Conservation (phyloP, 148 eudicot species). For the Camellia sinensis region DNA sequence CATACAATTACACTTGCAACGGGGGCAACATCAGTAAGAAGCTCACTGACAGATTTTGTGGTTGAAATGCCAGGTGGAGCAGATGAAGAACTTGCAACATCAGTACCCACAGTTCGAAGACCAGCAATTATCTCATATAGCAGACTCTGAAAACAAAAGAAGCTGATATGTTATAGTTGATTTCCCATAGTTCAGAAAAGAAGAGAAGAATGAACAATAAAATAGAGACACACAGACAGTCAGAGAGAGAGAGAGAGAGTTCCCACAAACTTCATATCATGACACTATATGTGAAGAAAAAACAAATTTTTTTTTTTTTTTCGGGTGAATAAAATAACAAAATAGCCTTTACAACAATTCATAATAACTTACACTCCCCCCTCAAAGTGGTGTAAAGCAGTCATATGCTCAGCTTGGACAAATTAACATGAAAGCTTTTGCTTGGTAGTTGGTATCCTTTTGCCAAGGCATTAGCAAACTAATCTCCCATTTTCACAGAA, state of each 20-base stretch:
- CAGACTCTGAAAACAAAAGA: constrained; percentile 33
- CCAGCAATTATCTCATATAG: constrained; percentile 71
- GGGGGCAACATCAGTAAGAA: constrained; percentile 51
- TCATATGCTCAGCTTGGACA: not conserved
- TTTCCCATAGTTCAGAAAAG: not conserved
- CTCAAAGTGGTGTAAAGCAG: not conserved
- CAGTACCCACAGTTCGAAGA: constrained; percentile 44
- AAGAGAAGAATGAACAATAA: not conserved
- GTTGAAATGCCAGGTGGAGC: constrained; percentile 39
- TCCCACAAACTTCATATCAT: not conserved
- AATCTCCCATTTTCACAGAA: not conserved
- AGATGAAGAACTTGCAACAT: constrained; percentile 68
- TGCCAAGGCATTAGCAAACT: not conserved
- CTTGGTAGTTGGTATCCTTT: not conserved
- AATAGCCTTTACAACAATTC: not conserved
- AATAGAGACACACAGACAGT: not conserved
- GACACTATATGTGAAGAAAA: not conserved
- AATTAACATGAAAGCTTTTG: not conserved
- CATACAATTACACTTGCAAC: constrained; percentile 37
- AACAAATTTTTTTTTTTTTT: not conserved
- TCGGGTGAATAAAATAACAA: no score
- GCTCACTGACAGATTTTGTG: constrained; percentile 46
- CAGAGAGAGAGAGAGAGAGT: not conserved
- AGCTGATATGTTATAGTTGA: not conserved
- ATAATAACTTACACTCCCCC: not conserved